Percentiles rank a stretch among this genome's conserved stretches.
Evolutionary conservation across 495 filamentous ascomycete genomes (phyloP).

Genomic region (Xylaria scruposa): DNA sequence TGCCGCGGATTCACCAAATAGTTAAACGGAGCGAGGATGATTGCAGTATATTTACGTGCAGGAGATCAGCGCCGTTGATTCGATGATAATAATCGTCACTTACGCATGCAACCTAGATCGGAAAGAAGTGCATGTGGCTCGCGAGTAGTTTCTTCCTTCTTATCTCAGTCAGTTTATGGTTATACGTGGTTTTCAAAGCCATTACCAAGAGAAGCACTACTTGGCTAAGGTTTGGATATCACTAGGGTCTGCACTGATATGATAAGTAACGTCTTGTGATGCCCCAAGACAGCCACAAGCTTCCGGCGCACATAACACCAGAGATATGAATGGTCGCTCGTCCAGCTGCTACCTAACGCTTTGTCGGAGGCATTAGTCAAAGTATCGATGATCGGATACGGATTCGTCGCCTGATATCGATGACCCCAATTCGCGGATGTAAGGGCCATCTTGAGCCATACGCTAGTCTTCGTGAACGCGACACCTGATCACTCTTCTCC

Average conservation of each 20-base stretch:
- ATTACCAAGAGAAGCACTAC: background rate
- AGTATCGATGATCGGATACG: background rate
- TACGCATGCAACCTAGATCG: background rate
- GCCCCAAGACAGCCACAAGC: background rate
- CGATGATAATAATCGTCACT: background rate
- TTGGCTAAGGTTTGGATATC: background rate
- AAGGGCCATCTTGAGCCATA: conserved; percentile 2
- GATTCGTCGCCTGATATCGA: background rate
- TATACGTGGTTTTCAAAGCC: background rate
- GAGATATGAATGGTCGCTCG: background rate
- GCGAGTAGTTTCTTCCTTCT: background rate
- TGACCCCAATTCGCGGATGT: background rate
- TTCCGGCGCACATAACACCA: background rate
- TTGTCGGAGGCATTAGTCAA: conserved; percentile 17
- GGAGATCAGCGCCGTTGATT: background rate
- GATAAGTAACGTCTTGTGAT: conserved; percentile 10
- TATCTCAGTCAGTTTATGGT: background rate
- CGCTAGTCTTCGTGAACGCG: background rate
- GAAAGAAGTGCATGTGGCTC: background rate
- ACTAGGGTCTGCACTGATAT: background rate
- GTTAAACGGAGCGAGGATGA: background rate
- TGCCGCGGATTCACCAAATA: background rate
- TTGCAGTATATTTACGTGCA: background rate
- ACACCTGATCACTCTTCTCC: background rate
- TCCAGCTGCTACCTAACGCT: background rate